Percentiles rank a stretch among this genome's conserved stretches.
phyloP scores from a whole-genome alignment of 2,329 filamentous ascomycete genomes.

The Talaromyces sp. region DNA sequence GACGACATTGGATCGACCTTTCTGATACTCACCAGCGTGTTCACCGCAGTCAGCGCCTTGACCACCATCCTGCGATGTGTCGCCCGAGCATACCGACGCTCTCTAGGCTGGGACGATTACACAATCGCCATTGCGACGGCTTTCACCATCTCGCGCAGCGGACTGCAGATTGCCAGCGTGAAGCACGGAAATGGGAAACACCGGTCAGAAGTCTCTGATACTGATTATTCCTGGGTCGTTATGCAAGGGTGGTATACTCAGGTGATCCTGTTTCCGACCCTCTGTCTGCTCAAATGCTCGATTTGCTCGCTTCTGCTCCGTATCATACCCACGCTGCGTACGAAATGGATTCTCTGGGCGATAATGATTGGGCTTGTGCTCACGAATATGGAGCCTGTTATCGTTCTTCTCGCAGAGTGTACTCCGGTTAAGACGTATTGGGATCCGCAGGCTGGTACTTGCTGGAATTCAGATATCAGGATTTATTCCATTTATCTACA shows the following conservation, averaged over 20 bases:
- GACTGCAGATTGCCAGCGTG: neutral
- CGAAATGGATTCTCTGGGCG: neutral
- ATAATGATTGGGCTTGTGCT: constrained; percentile 2
- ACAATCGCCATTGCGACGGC: neutral
- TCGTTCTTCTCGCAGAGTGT: neutral
- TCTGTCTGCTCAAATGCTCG: neutral
- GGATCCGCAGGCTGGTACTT: neutral
- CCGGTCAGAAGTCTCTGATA: neutral
- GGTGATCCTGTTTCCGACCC: neutral
- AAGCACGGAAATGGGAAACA: neutral
- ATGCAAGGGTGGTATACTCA: neutral
- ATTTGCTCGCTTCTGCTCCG: neutral
- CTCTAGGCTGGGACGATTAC: neutral
- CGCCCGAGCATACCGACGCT: neutral
- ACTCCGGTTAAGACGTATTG: constrained; percentile 2
- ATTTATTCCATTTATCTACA: neutral
- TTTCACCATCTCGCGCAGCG: neutral
- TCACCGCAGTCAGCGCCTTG: neutral
- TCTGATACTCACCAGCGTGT: constrained; percentile 1
- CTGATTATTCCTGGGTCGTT: neutral
- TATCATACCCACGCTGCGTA: neutral
- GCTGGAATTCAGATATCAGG: neutral
- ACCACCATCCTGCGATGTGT: neutral
- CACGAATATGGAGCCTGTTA: neutral
- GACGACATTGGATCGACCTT: neutral